These are phyloP conservation scores for Daphne laureola DNA, from an alignment of 441 rosid genomes.

Conservation along the genomic window DNA sequence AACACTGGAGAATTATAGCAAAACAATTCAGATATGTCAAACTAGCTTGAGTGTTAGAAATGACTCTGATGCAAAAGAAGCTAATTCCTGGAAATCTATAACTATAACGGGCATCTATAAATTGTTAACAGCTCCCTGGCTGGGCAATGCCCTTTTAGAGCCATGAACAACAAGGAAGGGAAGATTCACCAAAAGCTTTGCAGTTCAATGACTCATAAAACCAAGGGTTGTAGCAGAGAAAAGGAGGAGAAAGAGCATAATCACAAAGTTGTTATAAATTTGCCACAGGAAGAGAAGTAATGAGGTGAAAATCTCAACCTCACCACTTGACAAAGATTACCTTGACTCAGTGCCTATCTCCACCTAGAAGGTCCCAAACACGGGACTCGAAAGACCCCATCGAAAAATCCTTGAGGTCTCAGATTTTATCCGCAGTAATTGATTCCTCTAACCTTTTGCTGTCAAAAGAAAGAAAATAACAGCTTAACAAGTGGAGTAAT, in stretches of 20 bases:
- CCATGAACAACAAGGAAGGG: conserved; percentile 1
- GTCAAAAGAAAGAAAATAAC: neutral
- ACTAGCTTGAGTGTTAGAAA: no score
- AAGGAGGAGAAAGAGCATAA: no score
- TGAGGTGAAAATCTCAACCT: no score
- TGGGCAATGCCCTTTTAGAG: conserved; percentile 4
- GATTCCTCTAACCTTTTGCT: conserved; percentile 34
- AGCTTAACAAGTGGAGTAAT: neutral
- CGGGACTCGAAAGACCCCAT: conserved; percentile 47
- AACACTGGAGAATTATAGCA: conserved; percentile 24
- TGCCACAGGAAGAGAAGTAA: no score
- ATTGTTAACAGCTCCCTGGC: neutral
- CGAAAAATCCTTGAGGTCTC: conserved; percentile 24
- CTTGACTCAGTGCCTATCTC: no score
- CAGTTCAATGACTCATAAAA: neutral
- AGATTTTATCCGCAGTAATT: conserved; percentile 33
- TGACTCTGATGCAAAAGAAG: no score
- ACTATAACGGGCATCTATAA: no score
- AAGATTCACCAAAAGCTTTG: neutral
- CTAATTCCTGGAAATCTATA: no score
- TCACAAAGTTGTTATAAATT: no score
- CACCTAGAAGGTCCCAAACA: conserved; percentile 39
- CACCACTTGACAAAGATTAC: no score
- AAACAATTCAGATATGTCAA: neutral
- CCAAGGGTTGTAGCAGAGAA: no score